Evolutionary conservation across 2,329 filamentous ascomycete genomes (phyloP).

Genomic region (Meredithiella fracta): DNA sequence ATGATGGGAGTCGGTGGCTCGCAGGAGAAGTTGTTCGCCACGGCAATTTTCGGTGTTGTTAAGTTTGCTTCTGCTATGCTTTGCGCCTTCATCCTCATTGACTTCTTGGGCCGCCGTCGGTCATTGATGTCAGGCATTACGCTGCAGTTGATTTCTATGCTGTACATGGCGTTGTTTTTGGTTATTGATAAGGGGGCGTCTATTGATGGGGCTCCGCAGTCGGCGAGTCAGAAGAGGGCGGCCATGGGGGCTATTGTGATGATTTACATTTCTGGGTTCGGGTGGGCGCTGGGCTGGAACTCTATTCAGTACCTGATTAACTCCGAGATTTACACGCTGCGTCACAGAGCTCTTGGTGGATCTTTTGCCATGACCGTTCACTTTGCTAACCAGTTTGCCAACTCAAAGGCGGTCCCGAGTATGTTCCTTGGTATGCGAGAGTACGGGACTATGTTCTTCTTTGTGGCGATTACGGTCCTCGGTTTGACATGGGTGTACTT

Average conservation of each 20-base stretch:
- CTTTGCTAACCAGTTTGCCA: constrained; percentile 66
- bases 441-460: constrained; percentile 64
- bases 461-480: constrained; percentile 48
- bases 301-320: constrained; percentile 65
- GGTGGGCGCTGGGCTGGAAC: constrained; percentile 60
- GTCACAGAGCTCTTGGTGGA: constrained; percentile 54
- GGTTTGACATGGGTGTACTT: constrained; percentile 57
- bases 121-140: constrained; percentile 43
- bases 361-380: constrained; percentile 63
- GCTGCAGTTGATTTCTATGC: constrained; percentile 42
- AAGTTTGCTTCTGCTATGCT: constrained; percentile 51
- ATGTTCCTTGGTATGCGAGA: constrained; percentile 51
- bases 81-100: constrained; percentile 64
- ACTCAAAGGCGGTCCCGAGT: constrained; percentile 55
- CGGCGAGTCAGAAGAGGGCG: constrained; percentile 30
- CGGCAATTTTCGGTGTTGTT: constrained; percentile 58
- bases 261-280: constrained; percentile 54
- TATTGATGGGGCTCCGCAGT: constrained; percentile 27
- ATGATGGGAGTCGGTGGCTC: constrained; percentile 54
- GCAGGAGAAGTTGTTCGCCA: constrained; percentile 54
- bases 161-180: constrained; percentile 45
- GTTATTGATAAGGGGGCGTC: constrained; percentile 27
- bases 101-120: constrained; percentile 60
- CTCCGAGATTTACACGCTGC: constrained; percentile 59
- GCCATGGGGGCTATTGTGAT: constrained; percentile 54